Conservation (phyloP, 495 filamentous ascomycete species). For the Hypoxylon lenormandii region DNA sequence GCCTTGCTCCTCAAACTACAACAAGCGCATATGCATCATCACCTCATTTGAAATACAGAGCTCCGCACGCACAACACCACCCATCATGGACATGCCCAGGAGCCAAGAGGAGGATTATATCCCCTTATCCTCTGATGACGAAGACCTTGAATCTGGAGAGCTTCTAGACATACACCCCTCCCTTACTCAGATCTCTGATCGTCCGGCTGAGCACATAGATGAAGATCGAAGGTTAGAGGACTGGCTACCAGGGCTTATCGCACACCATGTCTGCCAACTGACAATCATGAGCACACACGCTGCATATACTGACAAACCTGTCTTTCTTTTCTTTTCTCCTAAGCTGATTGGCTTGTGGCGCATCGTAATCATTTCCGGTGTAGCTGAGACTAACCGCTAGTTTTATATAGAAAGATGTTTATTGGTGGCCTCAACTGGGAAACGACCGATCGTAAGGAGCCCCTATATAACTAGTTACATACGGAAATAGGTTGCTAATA, state of each 20-base stretch:
- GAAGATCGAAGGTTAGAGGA: conserved; percentile 24
- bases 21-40: conserved; percentile 38
- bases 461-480: conserved; percentile 1
- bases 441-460: conserved; percentile 90
- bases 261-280: conserved; percentile 38
- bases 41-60: conserved; percentile 38
- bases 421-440: conserved; percentile 99
- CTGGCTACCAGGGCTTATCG: conserved; percentile 21
- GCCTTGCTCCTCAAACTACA: conserved; percentile 42
- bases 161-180: conserved; percentile 21
- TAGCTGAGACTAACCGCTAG: conserved; percentile 50
- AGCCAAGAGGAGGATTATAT: conserved; percentile 37
- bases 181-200: conserved; percentile 15
- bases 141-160: conserved; percentile 11
- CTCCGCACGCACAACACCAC: conserved; percentile 21
- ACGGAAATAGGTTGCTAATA: conserved; percentile 28
- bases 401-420: conserved; percentile 88
- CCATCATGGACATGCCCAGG: conserved; percentile 28
- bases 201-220: conserved; percentile 32
- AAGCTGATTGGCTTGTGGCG: conserved; percentile 19
- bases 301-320: conserved; percentile 30
- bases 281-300: conserved; percentile 19
- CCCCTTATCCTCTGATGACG: conserved; percentile 23
- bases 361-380: conserved; percentile 34
- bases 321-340: conserved; percentile 6